Conservation (phyloP, 257 asterid genomes). For the Schizonepeta tenuifolia region DNA sequence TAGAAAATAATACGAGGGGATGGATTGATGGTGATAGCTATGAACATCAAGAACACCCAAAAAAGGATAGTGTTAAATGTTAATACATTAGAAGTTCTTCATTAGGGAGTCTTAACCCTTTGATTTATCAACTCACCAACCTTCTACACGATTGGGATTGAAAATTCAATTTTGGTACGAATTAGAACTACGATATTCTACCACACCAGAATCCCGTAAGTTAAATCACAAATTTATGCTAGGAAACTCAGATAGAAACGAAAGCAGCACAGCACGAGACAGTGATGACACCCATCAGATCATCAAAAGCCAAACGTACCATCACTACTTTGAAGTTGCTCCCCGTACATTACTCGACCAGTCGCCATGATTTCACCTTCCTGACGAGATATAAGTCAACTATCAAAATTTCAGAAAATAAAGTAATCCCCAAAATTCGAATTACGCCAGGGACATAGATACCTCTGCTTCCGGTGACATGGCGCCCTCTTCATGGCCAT, state of each 20-base stretch:
- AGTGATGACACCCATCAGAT: neutral
- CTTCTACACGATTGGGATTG: neutral
- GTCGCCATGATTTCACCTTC: constrained; percentile 67
- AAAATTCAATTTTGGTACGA: neutral
- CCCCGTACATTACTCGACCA: constrained; percentile 60
- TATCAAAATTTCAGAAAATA: neutral
- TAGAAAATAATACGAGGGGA: neutral
- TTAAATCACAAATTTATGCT: constrained; percentile 13
- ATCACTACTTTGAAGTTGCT: constrained; percentile 56
- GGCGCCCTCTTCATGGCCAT: constrained; percentile 86
- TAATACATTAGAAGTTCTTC: neutral
- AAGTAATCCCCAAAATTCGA: neutral
- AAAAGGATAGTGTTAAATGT: neutral
- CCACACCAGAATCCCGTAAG: neutral
- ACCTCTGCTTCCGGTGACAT: constrained; percentile 97
- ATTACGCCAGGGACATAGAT: neutral
- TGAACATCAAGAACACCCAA: neutral
- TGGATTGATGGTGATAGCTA: neutral
- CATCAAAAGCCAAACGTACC: constrained; percentile 49
- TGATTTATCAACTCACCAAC: constrained; percentile 7
- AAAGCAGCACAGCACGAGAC: constrained; percentile 4
- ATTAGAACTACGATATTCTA: neutral
- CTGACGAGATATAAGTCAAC: constrained; percentile 44
- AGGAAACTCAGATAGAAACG: neutral
- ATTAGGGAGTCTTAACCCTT: constrained; percentile 15